Evolutionary conservation across 2,329 filamentous ascomycete genomes (phyloP), one percentile per base, ranked within the genome.

Genomic region (Ophiocordyceps australis): DNA sequence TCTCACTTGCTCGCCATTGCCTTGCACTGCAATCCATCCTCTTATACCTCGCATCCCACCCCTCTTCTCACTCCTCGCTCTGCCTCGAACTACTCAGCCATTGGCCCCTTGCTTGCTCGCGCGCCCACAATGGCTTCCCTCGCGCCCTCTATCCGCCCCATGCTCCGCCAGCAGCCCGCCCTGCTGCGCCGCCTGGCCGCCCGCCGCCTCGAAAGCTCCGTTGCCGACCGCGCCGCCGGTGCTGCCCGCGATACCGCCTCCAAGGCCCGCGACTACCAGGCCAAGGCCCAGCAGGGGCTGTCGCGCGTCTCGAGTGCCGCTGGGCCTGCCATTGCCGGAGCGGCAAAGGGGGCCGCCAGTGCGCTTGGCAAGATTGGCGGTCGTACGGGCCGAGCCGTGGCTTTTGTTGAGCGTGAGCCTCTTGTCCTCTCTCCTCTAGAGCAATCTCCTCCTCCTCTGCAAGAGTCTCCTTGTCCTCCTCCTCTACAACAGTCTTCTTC

Each of bases 391-490:
- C 71, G 66, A 53, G 47, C 85, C 39, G 67, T 93, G 50, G 63
- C 62, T 40, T 79, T 85, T 45, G 62, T 89, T 45, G 80, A 94
- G 66, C 76, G 89, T 95, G 69, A 59, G 83, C 61, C 16, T 28
- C 31, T 17, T 11, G 5, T 14, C 11, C 8, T 9, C 16, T 19
- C 20, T 14, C 17, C 8, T 23, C 11, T 28, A 17, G 21, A 18
- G 38, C 94, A n/a, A n/a, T 39, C 71, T 95, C 39, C 82, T 83
- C 62, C 70, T 72, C 43, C 74, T 73, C 52, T 83, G 86, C n/a
- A n/a, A n/a, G n/a, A n/a, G n/a, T n/a, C n/a, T n/a, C n/a, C n/a
- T 94, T 39, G 71, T 95, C 39, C 82, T 83, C 62, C 70, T 72
- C 43, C 74, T 73, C 52, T 83, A 86, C n/a, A n/a, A n/a, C n/a